These are phyloP conservation scores for Euphrasia arctica DNA, from an alignment of 305 asterid genomes.

Conservation along the genomic window DNA sequence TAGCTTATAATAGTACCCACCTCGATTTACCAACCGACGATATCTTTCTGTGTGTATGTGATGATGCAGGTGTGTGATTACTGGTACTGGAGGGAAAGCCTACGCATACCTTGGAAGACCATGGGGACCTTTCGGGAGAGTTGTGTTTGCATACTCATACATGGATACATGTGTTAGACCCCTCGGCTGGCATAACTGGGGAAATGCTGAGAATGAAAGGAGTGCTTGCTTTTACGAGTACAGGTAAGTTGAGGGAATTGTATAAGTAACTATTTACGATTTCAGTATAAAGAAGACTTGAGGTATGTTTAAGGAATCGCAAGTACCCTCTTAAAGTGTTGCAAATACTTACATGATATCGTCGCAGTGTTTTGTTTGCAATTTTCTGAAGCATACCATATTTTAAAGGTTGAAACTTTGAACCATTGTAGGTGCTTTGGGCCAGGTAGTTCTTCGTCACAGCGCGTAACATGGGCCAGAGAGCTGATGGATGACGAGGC, in stretches of 20 bases:
- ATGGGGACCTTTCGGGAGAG: slow-evolving; percentile 98
- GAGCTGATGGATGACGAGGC: slow-evolving; percentile 87
- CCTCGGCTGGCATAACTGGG: slow-evolving; percentile 92
- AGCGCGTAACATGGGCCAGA: slow-evolving; percentile 83
- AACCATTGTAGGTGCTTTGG: slow-evolving; percentile 68
- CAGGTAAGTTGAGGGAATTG: slow-evolving; percentile 41
- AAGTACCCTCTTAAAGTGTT: neutral
- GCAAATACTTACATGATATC: neutral
- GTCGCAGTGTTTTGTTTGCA: neutral
- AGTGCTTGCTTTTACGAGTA: slow-evolving; percentile 97
- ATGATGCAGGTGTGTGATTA: slow-evolving; percentile 78
- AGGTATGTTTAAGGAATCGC: neutral
- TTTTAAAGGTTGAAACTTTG: neutral
- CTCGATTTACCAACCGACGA: neutral
- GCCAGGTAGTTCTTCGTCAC: slow-evolving; percentile 69
- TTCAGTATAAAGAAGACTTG: slow-evolving; percentile 4
- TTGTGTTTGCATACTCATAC: slow-evolving; percentile 69
- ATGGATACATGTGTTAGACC: slow-evolving; percentile 76
- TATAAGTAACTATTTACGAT: neutral
- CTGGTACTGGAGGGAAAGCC: slow-evolving; percentile 68
- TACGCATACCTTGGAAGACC: slow-evolving; percentile 83
- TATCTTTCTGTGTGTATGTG: neutral
- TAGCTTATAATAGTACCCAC: too few relatives aligned
- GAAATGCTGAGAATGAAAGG: slow-evolving; percentile 84
- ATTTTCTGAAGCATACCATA: neutral